A percentile compares a stretch with the other conserved stretches of the same genome.
phyloP scores from a whole-genome alignment of 139 green algal species.

The Coccomyxa sp. region DNA sequence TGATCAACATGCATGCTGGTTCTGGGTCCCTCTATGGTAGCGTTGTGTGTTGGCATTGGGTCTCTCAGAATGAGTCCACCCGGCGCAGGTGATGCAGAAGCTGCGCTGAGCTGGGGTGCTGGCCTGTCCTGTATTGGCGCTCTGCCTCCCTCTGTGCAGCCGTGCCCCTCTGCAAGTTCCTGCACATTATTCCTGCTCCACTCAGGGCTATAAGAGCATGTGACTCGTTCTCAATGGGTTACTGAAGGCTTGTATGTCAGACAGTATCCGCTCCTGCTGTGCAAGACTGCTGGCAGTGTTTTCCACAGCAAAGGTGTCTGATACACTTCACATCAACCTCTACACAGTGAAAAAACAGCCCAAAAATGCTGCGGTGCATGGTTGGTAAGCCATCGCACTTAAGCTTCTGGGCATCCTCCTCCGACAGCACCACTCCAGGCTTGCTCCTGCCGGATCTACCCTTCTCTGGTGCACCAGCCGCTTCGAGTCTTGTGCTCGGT shows the following conservation, averaged over 20 bases:
- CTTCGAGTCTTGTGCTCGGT: too few species aligned
- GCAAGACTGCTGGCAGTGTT: neutral
- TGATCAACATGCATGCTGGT: too few species aligned
- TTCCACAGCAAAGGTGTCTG: too few species aligned
- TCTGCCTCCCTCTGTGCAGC: neutral
- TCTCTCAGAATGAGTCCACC: neutral
- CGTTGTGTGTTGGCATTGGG: neutral
- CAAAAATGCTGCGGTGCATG: too few species aligned
- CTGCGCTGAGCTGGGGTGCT: neutral
- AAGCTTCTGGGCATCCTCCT: too few species aligned
- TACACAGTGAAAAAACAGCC: too few species aligned
- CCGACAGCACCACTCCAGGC: too few species aligned
- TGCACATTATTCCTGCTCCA: neutral
- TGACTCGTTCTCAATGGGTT: neutral
- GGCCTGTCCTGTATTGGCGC: neutral
- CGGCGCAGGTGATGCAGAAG: neutral
- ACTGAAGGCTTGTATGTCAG: neutral
- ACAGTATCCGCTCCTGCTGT: neutral
- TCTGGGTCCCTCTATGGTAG: too few species aligned
- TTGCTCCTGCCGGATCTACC: too few species aligned
- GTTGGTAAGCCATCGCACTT: too few species aligned
- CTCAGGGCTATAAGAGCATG: neutral
- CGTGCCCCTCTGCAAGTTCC: neutral
- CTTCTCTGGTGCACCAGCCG: too few species aligned
- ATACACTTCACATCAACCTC: too few species aligned